A percentile compares a stretch with the other conserved stretches of the same genome.
These are phyloP conservation scores for Coelastrella sp. DNA, from an alignment of 139 green algal species.

Conservation along the genomic window DNA sequence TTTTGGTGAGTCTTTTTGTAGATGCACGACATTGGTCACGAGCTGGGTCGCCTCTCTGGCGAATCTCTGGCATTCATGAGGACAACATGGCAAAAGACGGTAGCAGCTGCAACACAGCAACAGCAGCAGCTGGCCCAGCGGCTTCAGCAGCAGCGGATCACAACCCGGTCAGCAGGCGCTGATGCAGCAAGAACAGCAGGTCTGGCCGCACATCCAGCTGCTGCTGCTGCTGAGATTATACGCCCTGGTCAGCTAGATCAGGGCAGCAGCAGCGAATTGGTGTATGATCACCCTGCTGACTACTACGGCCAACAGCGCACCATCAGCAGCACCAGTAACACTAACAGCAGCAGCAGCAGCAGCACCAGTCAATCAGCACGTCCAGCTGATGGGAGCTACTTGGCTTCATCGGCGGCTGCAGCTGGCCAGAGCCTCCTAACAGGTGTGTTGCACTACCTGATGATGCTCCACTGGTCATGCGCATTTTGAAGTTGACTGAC, in stretches of 20 bases:
- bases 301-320: not conserved
- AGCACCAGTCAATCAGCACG: not conserved
- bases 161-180: not conserved
- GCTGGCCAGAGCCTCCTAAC: constrained; percentile 15
- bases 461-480: not conserved
- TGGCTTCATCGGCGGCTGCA: not conserved
- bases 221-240: constrained; percentile 6
- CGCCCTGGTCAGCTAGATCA: not conserved
- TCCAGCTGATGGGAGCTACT: not conserved
- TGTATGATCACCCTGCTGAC: not conserved
- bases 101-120: constrained; percentile 33
- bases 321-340: constrained; percentile 6
- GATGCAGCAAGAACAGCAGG: not conserved
- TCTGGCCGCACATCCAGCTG: constrained; percentile 1
- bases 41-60: constrained; percentile 32
- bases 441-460: not conserved
- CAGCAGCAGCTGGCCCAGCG: constrained; percentile 6
- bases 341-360: not conserved
- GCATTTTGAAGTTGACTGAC: not conserved
- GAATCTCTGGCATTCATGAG: constrained; percentile 29
- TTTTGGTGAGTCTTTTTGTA: not conserved
- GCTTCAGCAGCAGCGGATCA: constrained; percentile 22
- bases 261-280: not conserved
- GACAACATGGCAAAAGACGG: not conserved
- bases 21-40: constrained; percentile 38